Evolutionary conservation across 805 yeast genomes (phyloP), one percentile per base, ranked within the genome.

Genomic region (Spathaspora boniae): DNA sequence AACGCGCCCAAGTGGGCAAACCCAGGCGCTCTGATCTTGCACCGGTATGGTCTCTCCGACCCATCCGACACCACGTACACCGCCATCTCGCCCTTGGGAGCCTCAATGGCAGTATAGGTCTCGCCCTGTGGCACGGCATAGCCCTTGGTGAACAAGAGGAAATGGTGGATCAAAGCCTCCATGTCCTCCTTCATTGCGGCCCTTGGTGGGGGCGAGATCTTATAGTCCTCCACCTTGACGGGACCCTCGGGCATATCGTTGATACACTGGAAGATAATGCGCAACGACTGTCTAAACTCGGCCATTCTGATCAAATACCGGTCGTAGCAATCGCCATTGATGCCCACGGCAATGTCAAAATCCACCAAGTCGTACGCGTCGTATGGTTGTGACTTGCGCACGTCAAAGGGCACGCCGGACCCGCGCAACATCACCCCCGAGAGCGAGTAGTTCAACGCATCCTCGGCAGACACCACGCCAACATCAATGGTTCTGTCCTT

Each of bases 31-130:
- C 95, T 81, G 53, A 86, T 86, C 70, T 85, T 86, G 71, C 95
- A 85, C 67, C 88, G 79, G 69, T 86, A 86, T 23, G 95, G 95
- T 62, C 93, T 77, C 68, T 86, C 95, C 40, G 83, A 65, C 37
- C 95, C 95, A 65, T 86, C 95, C 47, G 88, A 78, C 38, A 86
- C 94, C 34, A 86, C 80, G 55, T 81, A 86, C 37, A 85, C 94
- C 42, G 85, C 95, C 93, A 86, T 84, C 65, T 86, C 95, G 58
- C 95, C 95, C 76, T 86, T 86, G 59, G 95, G 95, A 16, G 95
- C 95, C 68, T 86, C 95, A 48, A 86, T 86, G 38, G 86, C 91
- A 33, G 93, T 84, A 60, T 86, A 86, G 8, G 95, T 82, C 67
- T 86, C 95, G 54, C 95, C 95, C 36, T 79, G 83, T 29, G 95